Percentiles rank a stretch among this genome's conserved stretches.
phyloP scores from a whole-genome alignment of 129 eudicot species.

The Chrysanthemum makinoi region DNA sequence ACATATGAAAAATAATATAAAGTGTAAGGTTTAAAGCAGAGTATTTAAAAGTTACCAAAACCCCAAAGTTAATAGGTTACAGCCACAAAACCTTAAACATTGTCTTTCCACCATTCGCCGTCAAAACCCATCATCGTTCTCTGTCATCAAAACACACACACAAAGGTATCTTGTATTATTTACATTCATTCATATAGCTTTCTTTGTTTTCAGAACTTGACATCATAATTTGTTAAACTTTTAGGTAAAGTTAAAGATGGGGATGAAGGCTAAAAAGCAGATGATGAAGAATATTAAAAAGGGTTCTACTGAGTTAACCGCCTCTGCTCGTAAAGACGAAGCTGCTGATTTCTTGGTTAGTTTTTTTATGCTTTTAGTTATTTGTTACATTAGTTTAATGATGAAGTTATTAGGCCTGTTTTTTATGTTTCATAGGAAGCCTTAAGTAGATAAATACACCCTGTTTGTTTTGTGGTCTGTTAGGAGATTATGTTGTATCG shows the following conservation, averaged over 20 bases:
- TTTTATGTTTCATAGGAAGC: too few relatives aligned
- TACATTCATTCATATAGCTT: neutral
- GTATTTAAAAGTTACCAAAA: constrained; percentile 9
- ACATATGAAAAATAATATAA: neutral
- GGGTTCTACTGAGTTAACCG: constrained; percentile 41
- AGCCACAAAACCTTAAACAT: constrained; percentile 12
- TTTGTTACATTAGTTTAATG: too few relatives aligned
- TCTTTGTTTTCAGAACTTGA: too few relatives aligned
- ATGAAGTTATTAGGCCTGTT: too few relatives aligned
- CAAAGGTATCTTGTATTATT: constrained; percentile 12
- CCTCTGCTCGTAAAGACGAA: constrained; percentile 41
- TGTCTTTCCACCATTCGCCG: too few relatives aligned
- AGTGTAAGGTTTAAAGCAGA: constrained; percentile 22
- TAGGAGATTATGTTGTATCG: neutral
- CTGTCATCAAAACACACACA: neutral
- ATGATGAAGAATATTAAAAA: constrained; percentile 57
- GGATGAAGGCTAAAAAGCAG: constrained; percentile 58
- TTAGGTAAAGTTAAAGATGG: constrained; percentile 40
- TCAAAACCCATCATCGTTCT: neutral
- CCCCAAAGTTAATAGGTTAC: constrained; percentile 21
- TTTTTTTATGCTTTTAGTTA: too few relatives aligned
- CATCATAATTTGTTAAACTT: neutral
- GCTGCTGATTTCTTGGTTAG: constrained; percentile 74
- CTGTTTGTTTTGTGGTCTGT: neutral
- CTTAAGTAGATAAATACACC: too few relatives aligned